Evolutionary conservation across 2,329 filamentous ascomycete species (phyloP), one percentile per base, ranked within the genome.

Genomic region (Aspergillus ochraceoroseus): DNA sequence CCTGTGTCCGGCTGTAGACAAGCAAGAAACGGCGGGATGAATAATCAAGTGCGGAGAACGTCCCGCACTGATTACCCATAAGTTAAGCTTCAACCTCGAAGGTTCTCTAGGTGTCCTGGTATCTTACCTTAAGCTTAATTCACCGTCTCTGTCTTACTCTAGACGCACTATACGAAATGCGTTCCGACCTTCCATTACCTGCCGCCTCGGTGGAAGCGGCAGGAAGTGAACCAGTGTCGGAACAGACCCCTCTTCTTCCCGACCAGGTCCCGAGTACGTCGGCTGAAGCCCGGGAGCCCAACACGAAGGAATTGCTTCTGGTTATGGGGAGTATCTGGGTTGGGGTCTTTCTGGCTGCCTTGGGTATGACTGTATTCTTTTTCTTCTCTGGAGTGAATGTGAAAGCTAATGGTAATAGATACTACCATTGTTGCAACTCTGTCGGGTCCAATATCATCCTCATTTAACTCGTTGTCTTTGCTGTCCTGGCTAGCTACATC

Each of bases 401-500:
- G 33, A 15, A n/a, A 23, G 12, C 41, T 38, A 13, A 46, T 32
- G 4, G 5, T 19, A 15, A 11, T 36, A 69, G 87, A 95, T 65
- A 78, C 77, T 1, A 92, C 86, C 32, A 83, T 95, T 48, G 86
- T 94, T 52, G 87, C 88, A 6, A 95, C 88, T 0, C 75, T 95
- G 1, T 83, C 85, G 0, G 85, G 79, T 0, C 86, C 88, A 5
- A 94, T 95, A 48, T 85, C 85, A 15, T 85, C 80, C 58, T 83
- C 83, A 29, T 94, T 95, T 65, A 73, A 82, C 43, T 94, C 86
- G 1, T 77, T 94, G 18, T 83, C 82, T 13, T 72, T 92, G 3
- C 74, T 94, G 30, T 89, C 87, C 1, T 95, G 88, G 88, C 79
- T 95, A 5, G 88, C 87, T 0, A 85, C 86, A 0, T 83, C 86